Conservation (phyloP, 192 early-diverging fungal species). For the Podila clonocystis region DNA sequence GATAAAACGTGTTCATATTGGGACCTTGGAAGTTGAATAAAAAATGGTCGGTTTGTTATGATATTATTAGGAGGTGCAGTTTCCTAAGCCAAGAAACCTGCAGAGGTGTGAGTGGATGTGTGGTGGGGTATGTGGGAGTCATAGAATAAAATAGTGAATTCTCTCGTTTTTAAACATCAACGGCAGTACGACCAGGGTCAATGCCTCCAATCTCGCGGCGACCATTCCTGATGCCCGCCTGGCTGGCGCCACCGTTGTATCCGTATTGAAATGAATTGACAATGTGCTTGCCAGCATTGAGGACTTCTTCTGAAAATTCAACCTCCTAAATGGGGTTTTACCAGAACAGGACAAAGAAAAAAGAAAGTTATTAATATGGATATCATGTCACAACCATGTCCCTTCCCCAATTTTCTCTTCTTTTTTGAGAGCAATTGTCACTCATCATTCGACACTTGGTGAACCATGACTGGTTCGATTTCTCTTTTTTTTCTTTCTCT, state of each 20-base stretch:
- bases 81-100: too few species aligned
- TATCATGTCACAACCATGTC: background rate
- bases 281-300: conserved; percentile 63
- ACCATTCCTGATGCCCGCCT: conserved; percentile 17
- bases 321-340: conserved; percentile 48
- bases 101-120: too few species aligned
- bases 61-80: too few species aligned
- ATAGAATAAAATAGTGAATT: background rate
- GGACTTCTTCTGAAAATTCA: conserved; percentile 68
- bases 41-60: too few species aligned
- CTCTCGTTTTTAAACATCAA: conserved; percentile 21
- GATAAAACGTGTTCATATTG: background rate
- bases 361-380: background rate
- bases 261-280: conserved; percentile 65
- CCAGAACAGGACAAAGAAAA: background rate
- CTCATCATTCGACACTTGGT: conserved; percentile 2
- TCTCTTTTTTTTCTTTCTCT: background rate
- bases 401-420: background rate
- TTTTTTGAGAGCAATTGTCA: background rate
- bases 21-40: background rate
- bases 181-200: conserved; percentile 31
- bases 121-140: background rate
- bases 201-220: conserved; percentile 46
- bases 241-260: conserved; percentile 53
- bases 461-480: background rate